phyloP scores from a whole-genome alignment of 2,329 filamentous ascomycete genomes.

The Aspergillus hortae region DNA sequence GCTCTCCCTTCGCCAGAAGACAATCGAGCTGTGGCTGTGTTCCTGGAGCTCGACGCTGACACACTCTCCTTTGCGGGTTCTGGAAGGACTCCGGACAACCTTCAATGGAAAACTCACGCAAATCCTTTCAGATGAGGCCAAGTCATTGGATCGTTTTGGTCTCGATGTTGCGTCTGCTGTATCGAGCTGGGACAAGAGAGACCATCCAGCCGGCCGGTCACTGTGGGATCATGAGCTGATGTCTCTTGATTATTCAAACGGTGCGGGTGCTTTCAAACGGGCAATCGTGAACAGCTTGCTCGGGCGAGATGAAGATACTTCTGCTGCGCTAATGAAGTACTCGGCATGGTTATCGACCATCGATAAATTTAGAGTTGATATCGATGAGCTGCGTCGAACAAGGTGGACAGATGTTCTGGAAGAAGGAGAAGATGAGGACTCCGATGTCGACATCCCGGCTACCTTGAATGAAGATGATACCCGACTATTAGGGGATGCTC shows the following conservation, averaged over 20 bases:
- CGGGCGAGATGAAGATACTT: conserved; percentile 67
- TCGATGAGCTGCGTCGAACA: conserved; percentile 32
- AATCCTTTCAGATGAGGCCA: conserved; percentile 62
- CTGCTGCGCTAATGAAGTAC: conserved; percentile 61
- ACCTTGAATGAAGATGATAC: conserved; percentile 71
- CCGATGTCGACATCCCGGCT: conserved; percentile 29
- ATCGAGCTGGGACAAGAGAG: conserved; percentile 55
- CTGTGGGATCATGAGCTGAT: conserved; percentile 68
- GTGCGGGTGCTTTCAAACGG: conserved; percentile 65
- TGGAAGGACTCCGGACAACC: conserved; percentile 63
- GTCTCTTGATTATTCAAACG: conserved; percentile 62
- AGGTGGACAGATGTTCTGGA: conserved; percentile 38
- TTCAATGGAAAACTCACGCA: conserved; percentile 66
- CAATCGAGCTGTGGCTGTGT: conserved; percentile 72
- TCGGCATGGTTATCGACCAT: conserved; percentile 70
- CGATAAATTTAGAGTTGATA: conserved; percentile 42
- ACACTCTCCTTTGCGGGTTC: conserved; percentile 56
- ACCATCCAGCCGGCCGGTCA: conserved; percentile 49
- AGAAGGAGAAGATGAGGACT: conserved; percentile 39
- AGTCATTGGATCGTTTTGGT: conserved; percentile 62
- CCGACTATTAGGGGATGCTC: conserved; percentile 56
- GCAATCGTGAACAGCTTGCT: conserved; percentile 66
- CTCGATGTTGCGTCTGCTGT: conserved; percentile 62
- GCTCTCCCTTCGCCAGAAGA: conserved; percentile 64
- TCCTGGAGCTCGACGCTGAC: conserved; percentile 59